These are phyloP conservation scores for Juncus inflexus DNA, from an alignment of 176 grass and related monocot genomes.

Conservation along the genomic window DNA sequence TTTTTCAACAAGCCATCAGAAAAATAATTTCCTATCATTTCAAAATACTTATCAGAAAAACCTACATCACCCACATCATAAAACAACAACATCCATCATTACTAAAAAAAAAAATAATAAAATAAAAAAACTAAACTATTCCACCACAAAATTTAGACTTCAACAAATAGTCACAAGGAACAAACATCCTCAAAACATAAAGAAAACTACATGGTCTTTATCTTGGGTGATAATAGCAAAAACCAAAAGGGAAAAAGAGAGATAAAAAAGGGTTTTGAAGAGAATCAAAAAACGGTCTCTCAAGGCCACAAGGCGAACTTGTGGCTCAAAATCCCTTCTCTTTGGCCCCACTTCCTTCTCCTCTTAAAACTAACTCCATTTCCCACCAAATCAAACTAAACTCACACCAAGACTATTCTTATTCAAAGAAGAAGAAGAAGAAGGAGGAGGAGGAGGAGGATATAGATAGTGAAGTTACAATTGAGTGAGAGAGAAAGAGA, in stretches of 20 bases:
- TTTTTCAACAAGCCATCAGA: no score
- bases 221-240: constrained; percentile 31
- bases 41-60: no score
- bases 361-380: constrained; percentile 41
- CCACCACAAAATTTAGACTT: no score
- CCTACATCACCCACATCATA: no score
- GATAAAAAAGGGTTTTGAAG: constrained; percentile 19
- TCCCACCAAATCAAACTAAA: not conserved
- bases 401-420: not conserved
- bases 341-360: constrained; percentile 22
- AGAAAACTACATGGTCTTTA: constrained; percentile 4
- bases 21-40: no score
- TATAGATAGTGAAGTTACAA: not conserved
- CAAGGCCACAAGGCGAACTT: constrained; percentile 69
- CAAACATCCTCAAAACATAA: not conserved
- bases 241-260: constrained; percentile 27
- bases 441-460: not conserved
- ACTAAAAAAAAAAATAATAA: no score
- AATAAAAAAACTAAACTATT: no score
- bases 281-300: constrained; percentile 61
- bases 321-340: constrained; percentile 53
- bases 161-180: no score
- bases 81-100: no score
- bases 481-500: constrained; percentile 27
- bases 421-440: not conserved